Percentiles rank a stretch among this genome's conserved stretches.
phyloP scores from a whole-genome alignment of 805 yeast species.

The Barnettozyma siamensis region DNA sequence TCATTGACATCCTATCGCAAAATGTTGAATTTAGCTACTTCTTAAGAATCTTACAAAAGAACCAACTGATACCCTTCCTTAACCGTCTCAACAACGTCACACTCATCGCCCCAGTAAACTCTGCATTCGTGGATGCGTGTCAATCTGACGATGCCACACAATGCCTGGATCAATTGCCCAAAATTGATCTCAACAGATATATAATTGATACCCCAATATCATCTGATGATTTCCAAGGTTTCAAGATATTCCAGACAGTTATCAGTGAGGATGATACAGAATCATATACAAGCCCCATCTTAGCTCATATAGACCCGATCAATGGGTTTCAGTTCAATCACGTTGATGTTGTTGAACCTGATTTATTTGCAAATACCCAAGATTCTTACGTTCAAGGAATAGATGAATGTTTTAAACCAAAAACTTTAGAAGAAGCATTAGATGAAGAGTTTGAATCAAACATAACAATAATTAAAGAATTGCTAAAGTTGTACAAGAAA shows the following conservation, averaged over 20 bases:
- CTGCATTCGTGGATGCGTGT: slow-evolving; percentile 48
- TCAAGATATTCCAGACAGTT: slow-evolving; percentile 12
- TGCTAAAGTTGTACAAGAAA: neutral
- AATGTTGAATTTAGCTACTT: slow-evolving; percentile 65
- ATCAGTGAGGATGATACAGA: slow-evolving; percentile 10
- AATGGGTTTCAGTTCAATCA: slow-evolving; percentile 30
- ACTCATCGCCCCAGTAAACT: slow-evolving; percentile 74
- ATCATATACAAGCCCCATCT: slow-evolving; percentile 25
- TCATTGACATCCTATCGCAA: slow-evolving; percentile 64
- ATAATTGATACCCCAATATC: slow-evolving; percentile 13
- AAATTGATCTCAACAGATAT: slow-evolving; percentile 10
- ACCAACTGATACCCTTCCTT: slow-evolving; percentile 55
- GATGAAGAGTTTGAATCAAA: neutral
- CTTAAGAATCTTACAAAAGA: slow-evolving; percentile 52
- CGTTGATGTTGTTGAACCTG: slow-evolving; percentile 49
- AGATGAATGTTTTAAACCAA: slow-evolving; percentile 36
- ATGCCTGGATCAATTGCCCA: slow-evolving; percentile 4
- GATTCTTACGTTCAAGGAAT: slow-evolving; percentile 65
- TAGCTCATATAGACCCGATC: slow-evolving; percentile 14
- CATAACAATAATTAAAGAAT: neutral
- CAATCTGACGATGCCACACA: neutral
- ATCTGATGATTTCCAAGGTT: slow-evolving; percentile 10
- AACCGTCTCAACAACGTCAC: slow-evolving; percentile 61
- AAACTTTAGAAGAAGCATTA: slow-evolving; percentile 35
- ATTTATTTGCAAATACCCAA: slow-evolving; percentile 55